Base-by-base conservation (phyloP, 2,329 filamentous ascomycete genomes). In the Trichoderma endophyticum region DNA sequence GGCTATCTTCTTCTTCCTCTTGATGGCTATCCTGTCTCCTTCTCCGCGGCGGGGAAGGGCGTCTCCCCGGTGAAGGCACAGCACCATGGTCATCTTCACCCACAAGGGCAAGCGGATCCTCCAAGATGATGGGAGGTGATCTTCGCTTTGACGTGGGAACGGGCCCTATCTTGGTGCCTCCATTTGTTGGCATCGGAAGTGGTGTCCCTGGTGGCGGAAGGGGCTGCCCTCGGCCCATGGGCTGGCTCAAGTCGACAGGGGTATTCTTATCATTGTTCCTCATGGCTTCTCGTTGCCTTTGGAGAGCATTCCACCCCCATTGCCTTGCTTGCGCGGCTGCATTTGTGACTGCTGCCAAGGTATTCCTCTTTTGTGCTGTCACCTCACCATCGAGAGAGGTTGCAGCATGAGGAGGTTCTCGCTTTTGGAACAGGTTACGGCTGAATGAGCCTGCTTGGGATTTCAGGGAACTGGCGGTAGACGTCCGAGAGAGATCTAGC, bases 191-290 rank as follows among this genome's bases (percentile, higher is more conserved):
- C 2, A 80, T 78, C 6, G 94, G 94, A 1, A 97, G 85, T 4
- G 94, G 94, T 59, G 88, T 90, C 2, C 94, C 94, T 3, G 92
- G 93, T 9, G 94, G 93, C 61, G 93, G 94, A 21, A 97, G 84
- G 1, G 94, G 94, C 76, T 92, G 91, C 0, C 94, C 94, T 51
- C 94, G 88, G 1, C 94, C 94, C 84, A 97, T 94, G 2, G 94
- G 94, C 76, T 93, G 88, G 74, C 80, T 82, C 72, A 87, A 75
- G 81, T 89, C 80, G 73, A 89, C 79, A 9, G 78, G 79, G 28
- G 72, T 77, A 28, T 74, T 72, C 21, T 78, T 77, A 4, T 82
- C 81, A 15, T 76, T 77, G 28, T 78, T 77, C 67, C 78, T 80
- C 61, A 80, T 81, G 32, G 78, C 79, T 59, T 86, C 84, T 59